Conservation (phyloP, 2,329 filamentous ascomycete species). For the Sclerotinia trifoliorum region DNA sequence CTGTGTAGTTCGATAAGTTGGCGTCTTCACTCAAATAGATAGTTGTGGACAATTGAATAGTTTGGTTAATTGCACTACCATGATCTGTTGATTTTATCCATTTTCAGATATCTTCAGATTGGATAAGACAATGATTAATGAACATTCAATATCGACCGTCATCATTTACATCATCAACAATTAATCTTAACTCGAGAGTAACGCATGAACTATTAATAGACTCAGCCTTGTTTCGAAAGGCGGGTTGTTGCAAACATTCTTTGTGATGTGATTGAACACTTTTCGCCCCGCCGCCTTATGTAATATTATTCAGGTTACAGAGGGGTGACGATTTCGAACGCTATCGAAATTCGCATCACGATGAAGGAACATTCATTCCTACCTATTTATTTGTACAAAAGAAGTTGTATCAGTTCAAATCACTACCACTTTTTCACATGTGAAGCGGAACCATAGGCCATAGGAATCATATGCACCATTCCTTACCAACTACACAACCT, state of each 20-base stretch:
- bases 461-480: neutral
- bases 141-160: too few species aligned
- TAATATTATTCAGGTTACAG: constrained; percentile 12
- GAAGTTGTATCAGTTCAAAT: neutral
- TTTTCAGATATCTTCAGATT: too few species aligned
- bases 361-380: neutral
- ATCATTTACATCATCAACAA: too few species aligned
- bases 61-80: neutral
- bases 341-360: neutral
- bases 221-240: neutral
- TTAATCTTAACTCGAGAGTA: too few species aligned
- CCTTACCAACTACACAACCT: neutral
- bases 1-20: neutral
- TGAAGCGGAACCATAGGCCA: neutral
- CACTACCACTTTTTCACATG: neutral
- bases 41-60: neutral
- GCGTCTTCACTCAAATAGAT: neutral
- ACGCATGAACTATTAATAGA: neutral
- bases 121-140: too few species aligned
- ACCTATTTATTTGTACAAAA: neutral
- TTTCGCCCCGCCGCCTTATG: neutral
- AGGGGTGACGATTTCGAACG: constrained; percentile 21
- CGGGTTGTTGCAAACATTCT: neutral
- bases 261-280: neutral
- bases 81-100: too few species aligned